These are phyloP conservation scores for Pythium coloratum DNA, from an alignment of 352 stramenopile genomes.

Conservation along the genomic window DNA sequence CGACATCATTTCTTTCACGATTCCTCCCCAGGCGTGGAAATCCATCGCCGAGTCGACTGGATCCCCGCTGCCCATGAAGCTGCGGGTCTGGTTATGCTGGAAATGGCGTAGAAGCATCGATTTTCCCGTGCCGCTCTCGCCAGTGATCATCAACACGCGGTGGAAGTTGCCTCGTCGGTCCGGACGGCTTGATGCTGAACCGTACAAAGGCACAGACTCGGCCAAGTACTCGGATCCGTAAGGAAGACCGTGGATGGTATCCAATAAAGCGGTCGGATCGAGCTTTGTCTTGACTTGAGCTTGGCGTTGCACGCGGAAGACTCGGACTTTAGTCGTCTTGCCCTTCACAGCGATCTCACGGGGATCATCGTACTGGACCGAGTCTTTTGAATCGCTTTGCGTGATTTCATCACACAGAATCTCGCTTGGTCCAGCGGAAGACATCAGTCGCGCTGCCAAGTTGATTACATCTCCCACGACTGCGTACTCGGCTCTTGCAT, in stretches of 20 bases:
- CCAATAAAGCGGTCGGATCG: conserved; percentile 33
- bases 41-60: conserved; percentile 55
- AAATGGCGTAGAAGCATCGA: conserved; percentile 68
- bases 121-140: conserved; percentile 63
- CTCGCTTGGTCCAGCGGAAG: conserved; percentile 45
- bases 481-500: conserved; percentile 71
- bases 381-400: conserved; percentile 53
- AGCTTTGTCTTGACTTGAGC: conserved; percentile 36
- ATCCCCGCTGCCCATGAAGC: conserved; percentile 57
- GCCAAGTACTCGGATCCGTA: conserved; percentile 55
- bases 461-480: conserved; percentile 88
- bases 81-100: conserved; percentile 44
- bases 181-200: conserved; percentile 24
- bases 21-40: conserved; percentile 60
- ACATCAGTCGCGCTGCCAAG: conserved; percentile 77
- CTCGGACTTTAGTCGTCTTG: conserved; percentile 44
- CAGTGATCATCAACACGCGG: conserved; percentile 55
- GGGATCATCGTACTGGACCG: conserved; percentile 46
- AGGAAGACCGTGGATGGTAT: conserved; percentile 35
- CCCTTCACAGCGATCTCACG: conserved; percentile 65
- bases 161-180: conserved; percentile 20
- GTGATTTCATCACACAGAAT: conserved; percentile 81
- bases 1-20: conserved; percentile 43
- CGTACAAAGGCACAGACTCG: conserved; percentile 49
- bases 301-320: conserved; percentile 46